Percentiles rank a stretch among this genome's conserved stretches.
Conservation (phyloP, 1,284 basidiomycete genomes). For the Psilocybe mexicana region DNA sequence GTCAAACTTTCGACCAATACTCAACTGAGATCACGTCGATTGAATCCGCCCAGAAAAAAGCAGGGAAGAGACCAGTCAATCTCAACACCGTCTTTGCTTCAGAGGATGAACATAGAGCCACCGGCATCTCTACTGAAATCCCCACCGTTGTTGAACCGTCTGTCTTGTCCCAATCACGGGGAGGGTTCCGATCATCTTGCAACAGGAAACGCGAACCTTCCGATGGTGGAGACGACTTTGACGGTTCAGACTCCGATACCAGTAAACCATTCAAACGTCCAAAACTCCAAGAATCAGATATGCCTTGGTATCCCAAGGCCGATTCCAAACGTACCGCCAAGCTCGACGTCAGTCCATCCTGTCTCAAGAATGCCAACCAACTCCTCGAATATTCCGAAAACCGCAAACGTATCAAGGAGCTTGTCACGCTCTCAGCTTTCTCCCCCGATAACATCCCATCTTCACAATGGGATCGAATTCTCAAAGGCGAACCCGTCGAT, state of each 20-base stretch:
- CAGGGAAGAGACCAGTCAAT: not conserved
- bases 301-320: not conserved
- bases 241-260: not conserved
- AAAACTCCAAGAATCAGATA: not conserved
- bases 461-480: conserved; percentile 26
- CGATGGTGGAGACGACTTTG: not conserved
- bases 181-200: too few relatives aligned
- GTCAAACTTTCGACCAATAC: not conserved
- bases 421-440: not conserved
- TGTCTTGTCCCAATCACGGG: not conserved
- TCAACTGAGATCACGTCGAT: not conserved
- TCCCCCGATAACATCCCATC: conserved; percentile 16
- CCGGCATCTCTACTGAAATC: too few relatives aligned
- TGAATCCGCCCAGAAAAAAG: not conserved
- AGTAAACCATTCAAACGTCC: not conserved
- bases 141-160: too few relatives aligned
- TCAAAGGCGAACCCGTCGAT: conserved; percentile 23
- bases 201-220: not conserved
- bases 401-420: not conserved
- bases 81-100: not conserved
- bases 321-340: not conserved
- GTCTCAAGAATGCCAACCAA: not conserved
- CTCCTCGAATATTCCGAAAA: not conserved
- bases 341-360: not conserved
- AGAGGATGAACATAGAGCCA: too few relatives aligned